Percentiles rank a stretch among this genome's conserved stretches.
Conservation (phyloP, 257 asterid genomes). For the Buddleja alternifolia region DNA sequence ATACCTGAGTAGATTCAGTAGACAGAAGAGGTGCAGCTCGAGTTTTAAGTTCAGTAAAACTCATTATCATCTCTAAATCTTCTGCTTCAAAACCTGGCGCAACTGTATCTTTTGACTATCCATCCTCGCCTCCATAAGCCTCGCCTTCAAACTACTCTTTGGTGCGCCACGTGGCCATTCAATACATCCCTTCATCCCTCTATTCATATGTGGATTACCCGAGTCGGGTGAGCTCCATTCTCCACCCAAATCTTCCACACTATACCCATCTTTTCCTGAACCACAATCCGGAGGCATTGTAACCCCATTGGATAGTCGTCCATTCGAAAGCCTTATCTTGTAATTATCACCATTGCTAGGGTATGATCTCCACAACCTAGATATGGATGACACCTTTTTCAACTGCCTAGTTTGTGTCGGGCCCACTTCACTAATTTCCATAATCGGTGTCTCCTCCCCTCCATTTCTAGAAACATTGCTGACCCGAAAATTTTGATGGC, state of each 20-base stretch:
- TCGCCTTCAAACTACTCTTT: constrained; percentile 60
- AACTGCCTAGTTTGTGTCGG: constrained; percentile 37
- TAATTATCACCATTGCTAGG: constrained; percentile 54
- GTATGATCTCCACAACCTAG: constrained; percentile 60
- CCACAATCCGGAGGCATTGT: constrained; percentile 44
- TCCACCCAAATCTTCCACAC: constrained; percentile 45
- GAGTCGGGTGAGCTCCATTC: constrained; percentile 53
- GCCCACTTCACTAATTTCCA: constrained; percentile 50
- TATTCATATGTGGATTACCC: constrained; percentile 45
- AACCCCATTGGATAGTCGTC: constrained; percentile 43
- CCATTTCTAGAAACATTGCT: constrained; percentile 42
- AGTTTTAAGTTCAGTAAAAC: neutral
- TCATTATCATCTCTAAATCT: constrained; percentile 35
- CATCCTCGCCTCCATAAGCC: constrained; percentile 66
- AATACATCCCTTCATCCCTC: constrained; percentile 64
- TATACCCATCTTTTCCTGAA: constrained; percentile 44
- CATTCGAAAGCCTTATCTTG: constrained; percentile 49
- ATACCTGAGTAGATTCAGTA: neutral
- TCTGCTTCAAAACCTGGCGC: constrained; percentile 71
- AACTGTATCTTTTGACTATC: constrained; percentile 63
- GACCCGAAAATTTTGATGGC: constrained; percentile 38
- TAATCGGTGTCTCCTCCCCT: constrained; percentile 45
- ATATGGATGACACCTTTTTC: constrained; percentile 56
- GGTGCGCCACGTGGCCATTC: constrained; percentile 64
- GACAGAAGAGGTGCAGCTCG: neutral